Evolutionary conservation across 2,329 filamentous ascomycete genomes (phyloP).

Genomic region (Cordyceps javanica): DNA sequence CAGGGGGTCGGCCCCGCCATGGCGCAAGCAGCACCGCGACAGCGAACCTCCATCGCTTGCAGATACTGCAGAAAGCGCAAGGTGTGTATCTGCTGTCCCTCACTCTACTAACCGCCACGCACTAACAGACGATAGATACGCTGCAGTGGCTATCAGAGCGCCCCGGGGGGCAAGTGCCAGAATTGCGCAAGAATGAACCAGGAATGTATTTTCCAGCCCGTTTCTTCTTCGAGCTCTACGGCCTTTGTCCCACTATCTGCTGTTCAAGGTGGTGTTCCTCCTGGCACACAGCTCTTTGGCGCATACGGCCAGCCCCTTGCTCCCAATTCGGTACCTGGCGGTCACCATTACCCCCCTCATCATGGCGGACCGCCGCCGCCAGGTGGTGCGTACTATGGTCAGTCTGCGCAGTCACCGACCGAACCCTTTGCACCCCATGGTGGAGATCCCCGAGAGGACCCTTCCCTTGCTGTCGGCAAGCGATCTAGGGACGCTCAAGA

Average conservation of each 20-base stretch:
- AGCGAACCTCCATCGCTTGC: constrained; percentile 55
- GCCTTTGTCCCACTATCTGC: constrained; percentile 55
- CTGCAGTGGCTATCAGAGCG: constrained; percentile 55
- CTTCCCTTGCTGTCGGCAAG: constrained; percentile 26
- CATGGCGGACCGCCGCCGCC: constrained; percentile 26
- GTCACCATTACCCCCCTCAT: constrained; percentile 16
- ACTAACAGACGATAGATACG: constrained; percentile 40
- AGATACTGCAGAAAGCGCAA: constrained; percentile 57
- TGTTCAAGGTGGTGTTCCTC: constrained; percentile 50
- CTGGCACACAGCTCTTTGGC: constrained; percentile 50
- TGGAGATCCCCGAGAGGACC: constrained; percentile 29
- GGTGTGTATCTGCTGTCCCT: constrained; percentile 29
- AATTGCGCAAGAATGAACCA: constrained; percentile 58
- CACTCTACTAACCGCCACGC: neutral
- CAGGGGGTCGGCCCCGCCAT: constrained; percentile 30
- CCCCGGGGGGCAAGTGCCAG: constrained; percentile 52
- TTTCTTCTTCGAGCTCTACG: constrained; percentile 49
- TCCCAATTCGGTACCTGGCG: constrained; percentile 17
- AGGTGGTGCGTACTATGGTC: constrained; percentile 33
- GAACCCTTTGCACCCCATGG: constrained; percentile 36
- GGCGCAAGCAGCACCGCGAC: constrained; percentile 48
- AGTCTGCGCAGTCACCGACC: constrained; percentile 37
- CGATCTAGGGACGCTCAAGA: constrained; percentile 34
- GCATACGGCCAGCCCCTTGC: constrained; percentile 51
- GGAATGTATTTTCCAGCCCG: constrained; percentile 56